Percentiles rank a stretch among this genome's conserved stretches.
Evolutionary conservation across 2,329 filamentous ascomycete genomes (phyloP).

Genomic region (Trichophyton mentagrophytes): DNA sequence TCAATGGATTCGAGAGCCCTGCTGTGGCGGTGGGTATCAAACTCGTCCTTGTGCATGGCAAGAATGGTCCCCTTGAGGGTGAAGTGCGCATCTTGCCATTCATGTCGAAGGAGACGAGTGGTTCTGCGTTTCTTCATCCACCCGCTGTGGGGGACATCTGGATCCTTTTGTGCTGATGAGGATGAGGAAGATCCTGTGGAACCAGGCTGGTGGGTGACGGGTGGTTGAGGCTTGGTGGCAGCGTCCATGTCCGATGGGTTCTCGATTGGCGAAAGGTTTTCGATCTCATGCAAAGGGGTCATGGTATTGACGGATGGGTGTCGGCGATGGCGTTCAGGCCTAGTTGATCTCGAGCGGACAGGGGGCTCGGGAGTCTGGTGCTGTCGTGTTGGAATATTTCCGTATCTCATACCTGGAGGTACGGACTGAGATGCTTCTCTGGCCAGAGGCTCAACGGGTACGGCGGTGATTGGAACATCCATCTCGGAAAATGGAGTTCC

Average conservation of each 20-base stretch:
- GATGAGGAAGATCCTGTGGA: neutral
- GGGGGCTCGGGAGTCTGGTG: conserved; percentile 29
- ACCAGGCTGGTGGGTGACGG: neutral
- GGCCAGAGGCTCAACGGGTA: conserved; percentile 57
- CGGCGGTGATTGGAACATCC: conserved; percentile 69
- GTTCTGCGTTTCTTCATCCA: conserved; percentile 93
- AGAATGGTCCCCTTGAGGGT: conserved; percentile 64
- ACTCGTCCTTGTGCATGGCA: conserved; percentile 24
- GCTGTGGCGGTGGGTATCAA: conserved; percentile 15
- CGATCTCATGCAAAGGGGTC: conserved; percentile 20
- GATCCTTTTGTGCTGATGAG: conserved; percentile 19
- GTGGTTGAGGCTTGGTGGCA: conserved; percentile 13
- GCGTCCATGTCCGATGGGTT: conserved; percentile 19
- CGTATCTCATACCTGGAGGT: conserved; percentile 83
- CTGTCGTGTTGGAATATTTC: conserved; percentile 25
- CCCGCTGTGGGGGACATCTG: conserved; percentile 58
- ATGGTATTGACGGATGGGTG: conserved; percentile 19
- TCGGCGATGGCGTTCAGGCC: conserved; percentile 22
- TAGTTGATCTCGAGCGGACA: conserved; percentile 33
- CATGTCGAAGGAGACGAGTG: conserved; percentile 74
- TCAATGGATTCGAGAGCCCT: conserved; percentile 24
- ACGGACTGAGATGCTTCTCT: conserved; percentile 81
- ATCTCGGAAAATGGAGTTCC: conserved; percentile 76
- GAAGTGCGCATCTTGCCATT: conserved; percentile 89
- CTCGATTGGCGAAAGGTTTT: conserved; percentile 21